These are phyloP conservation scores for Microdochium paspali DNA, from an alignment of 2,329 filamentous ascomycete species.

Conservation along the genomic window DNA sequence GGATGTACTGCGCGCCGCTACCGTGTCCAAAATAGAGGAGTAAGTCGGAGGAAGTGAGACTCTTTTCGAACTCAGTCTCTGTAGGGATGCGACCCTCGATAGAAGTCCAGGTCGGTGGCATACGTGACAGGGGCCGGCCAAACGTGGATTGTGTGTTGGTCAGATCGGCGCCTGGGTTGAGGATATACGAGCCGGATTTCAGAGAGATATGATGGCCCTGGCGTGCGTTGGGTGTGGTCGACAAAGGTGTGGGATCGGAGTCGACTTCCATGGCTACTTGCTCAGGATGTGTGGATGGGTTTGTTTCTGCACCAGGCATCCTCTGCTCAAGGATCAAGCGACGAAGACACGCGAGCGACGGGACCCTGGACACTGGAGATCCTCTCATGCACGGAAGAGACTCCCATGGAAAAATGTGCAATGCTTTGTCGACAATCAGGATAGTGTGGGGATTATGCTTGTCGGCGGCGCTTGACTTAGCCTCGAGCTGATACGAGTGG, in stretches of 20 bases:
- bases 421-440: constrained; percentile 79
- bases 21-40: constrained; percentile 95
- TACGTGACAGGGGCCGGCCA: constrained; percentile 51
- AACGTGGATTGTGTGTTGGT: constrained; percentile 71
- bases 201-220: constrained; percentile 47
- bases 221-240: constrained; percentile 16
- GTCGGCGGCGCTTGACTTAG: constrained; percentile 26
- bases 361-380: constrained; percentile 75
- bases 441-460: constrained; percentile 60
- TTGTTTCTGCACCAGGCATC: constrained; percentile 9
- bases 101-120: constrained; percentile 61
- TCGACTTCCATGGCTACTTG: constrained; percentile 1
- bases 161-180: constrained; percentile 84
- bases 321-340: constrained; percentile 57
- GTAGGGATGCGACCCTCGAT: constrained; percentile 61
- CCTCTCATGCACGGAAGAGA: constrained; percentile 78
- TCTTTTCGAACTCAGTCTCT: constrained; percentile 66
- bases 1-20: constrained; percentile 88
- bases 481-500: constrained; percentile 59
- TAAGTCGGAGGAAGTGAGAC: constrained; percentile 58
- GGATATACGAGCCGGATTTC: constrained; percentile 61
- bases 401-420: constrained; percentile 94
- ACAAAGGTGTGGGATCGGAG: constrained; percentile 3
- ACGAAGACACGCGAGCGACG: constrained; percentile 74
- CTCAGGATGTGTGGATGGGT: not conserved